These are phyloP conservation scores for Paramecium sexaurelia DNA, from an alignment of 73 alveolate species.

Conservation along the genomic window DNA sequence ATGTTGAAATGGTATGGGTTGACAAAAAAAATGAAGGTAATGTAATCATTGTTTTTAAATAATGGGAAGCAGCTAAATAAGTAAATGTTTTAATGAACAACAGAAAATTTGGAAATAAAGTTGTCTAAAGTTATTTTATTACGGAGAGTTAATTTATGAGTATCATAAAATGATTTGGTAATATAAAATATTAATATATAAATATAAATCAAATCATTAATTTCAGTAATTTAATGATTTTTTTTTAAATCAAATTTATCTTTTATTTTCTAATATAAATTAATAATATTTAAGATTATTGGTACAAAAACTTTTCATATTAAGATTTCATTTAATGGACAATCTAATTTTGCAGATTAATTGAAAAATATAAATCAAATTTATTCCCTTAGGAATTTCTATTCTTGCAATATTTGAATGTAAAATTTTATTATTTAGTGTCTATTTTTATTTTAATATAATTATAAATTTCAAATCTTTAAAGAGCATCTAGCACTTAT, in stretches of 20 bases:
- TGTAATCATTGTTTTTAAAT: constrained; percentile 25
- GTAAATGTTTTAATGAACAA: constrained; percentile 24
- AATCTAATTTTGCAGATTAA: too few relatives aligned
- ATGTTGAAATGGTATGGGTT: constrained; percentile 52
- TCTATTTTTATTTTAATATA: too few relatives aligned
- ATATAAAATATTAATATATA: neutral
- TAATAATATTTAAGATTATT: too few relatives aligned
- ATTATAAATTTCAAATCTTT: too few relatives aligned
- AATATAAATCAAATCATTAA: neutral
- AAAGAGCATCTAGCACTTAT: too few relatives aligned
- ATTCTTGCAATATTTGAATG: too few relatives aligned
- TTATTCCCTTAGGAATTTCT: too few relatives aligned
- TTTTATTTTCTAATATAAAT: constrained; percentile 56
- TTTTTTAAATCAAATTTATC: neutral
- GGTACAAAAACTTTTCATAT: too few relatives aligned
- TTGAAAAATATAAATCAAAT: too few relatives aligned
- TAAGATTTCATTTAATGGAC: too few relatives aligned
- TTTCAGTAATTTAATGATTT: neutral
- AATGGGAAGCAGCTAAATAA: constrained; percentile 60
- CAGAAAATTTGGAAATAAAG: constrained; percentile 38
- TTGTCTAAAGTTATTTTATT: constrained; percentile 31
- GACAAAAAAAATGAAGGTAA: constrained; percentile 48
- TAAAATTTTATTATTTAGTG: too few relatives aligned
- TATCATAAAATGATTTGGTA: constrained; percentile 34
- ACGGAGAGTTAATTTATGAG: constrained; percentile 60